Evolutionary conservation across 768 basidiomycete genomes (phyloP).

Genomic region (Ephemerocybe angulata): DNA sequence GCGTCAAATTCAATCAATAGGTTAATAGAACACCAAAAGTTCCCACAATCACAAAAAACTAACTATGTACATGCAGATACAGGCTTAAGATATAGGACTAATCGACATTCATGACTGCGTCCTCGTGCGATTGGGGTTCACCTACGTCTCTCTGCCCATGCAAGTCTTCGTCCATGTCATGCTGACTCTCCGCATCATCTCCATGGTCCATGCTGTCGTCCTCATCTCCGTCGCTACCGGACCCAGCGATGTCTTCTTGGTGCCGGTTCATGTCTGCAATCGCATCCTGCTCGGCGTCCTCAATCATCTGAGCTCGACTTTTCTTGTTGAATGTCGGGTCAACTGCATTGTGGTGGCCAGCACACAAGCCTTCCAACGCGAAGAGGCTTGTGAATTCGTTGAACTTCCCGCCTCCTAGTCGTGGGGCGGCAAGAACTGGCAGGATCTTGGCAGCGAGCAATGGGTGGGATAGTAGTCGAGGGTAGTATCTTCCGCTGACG

Average conservation of each 20-base stretch:
- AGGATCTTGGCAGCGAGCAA: slow-evolving; percentile 42
- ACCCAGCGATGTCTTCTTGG: background rate
- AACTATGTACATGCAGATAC: background rate
- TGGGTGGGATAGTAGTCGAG: slow-evolving; percentile 63
- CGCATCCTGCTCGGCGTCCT: slow-evolving; percentile 56
- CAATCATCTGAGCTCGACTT: slow-evolving; percentile 52
- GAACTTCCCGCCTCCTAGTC: no score
- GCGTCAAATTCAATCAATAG: background rate
- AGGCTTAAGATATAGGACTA: background rate
- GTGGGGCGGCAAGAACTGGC: slow-evolving; percentile 33
- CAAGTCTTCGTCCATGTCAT: slow-evolving; percentile 1
- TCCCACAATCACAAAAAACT: background rate
- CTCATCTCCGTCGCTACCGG: background rate
- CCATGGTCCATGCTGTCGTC: background rate
- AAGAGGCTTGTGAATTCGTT: slow-evolving; percentile 45
- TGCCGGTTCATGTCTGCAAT: slow-evolving; percentile 34
- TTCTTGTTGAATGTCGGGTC: slow-evolving; percentile 61
- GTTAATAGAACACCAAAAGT: background rate
- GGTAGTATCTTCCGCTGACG: slow-evolving; percentile 80
- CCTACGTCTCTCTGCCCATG: background rate
- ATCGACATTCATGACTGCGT: background rate
- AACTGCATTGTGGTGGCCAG: slow-evolving; percentile 65
- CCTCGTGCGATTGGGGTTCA: background rate
- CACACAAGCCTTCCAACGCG: slow-evolving; percentile 67
- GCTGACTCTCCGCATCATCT: no score